Evolutionary conservation across 2,329 filamentous ascomycete species (phyloP), one percentile per base, ranked within the genome.

Genomic region (Aspergillus sp.): DNA sequence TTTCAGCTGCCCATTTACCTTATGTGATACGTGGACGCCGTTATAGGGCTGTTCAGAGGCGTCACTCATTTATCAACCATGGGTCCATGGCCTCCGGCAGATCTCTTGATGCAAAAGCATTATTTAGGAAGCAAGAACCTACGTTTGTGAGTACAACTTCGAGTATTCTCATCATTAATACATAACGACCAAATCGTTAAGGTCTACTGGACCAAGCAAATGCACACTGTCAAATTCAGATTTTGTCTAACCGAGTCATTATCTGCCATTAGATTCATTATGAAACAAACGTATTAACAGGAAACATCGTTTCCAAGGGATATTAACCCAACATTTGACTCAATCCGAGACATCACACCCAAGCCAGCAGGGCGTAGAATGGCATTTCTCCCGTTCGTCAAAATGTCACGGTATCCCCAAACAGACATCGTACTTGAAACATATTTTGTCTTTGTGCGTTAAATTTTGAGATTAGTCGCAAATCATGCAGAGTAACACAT

Each of bases 271-370:
- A 39, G 19, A 39, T 39, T 19, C 5, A 10, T 12, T 12, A 43
- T 27, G 20, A 7, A 30, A 41, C 17, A 23, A 43, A 43, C 41
- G 30, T 22, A 25, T 22, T 7, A 38, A 25, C 13, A 48, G 42
- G 32, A 47, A 54, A 45, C 46, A 45, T 42, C 47, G 48, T 47
- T 51, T 51, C 51, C 55, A 50, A 58, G 50, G 30, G 49, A 50
- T 51, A 55, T 50, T 39, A 54, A 49, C 48, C 57, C 57, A 60
- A 60, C 58, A 58, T 49, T 51, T 45, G 56, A 57, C 55, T 53
- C 54, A 57, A 54, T 53, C 48, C 23, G 54, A 58, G 49, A 53
- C 50, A 56, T 50, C 58, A 53, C 52, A 53, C 50, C 53, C 55
- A 57, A 56, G 60, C 59, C 54, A 49, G 47, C 56, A 55, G 54